A percentile compares a stretch with the other conserved stretches of the same genome.
phyloP scores from a whole-genome alignment of 2,329 filamentous ascomycete species.

The Orbilia blumenaviensis region DNA sequence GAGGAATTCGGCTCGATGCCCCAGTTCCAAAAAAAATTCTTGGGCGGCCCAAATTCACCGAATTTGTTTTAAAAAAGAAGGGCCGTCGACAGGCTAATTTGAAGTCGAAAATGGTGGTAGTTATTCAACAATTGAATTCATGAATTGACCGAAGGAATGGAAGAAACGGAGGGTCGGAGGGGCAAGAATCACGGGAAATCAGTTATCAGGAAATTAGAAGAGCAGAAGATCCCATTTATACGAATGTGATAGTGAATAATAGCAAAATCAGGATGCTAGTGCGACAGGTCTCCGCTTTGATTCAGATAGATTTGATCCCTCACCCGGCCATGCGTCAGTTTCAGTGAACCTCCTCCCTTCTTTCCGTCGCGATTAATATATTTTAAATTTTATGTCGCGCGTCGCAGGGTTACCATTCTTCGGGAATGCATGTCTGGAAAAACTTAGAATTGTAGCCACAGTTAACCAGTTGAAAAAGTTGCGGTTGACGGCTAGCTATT shows the following conservation, averaged over 20 bases:
- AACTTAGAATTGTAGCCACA: not conserved
- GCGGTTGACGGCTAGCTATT: not conserved
- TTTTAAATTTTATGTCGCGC: constrained; percentile 10
- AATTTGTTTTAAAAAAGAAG: constrained; percentile 23
- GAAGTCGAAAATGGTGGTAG: not conserved
- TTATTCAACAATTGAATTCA: not conserved
- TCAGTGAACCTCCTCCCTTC: constrained; percentile 1
- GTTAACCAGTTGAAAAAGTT: not conserved
- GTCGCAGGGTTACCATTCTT: constrained; percentile 6
- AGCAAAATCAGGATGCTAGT: constrained; percentile 15
- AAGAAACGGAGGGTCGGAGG: not conserved
- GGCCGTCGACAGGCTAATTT: not conserved
- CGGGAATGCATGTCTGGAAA: constrained; percentile 2
- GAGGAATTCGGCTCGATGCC: constrained; percentile 50
- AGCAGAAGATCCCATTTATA: constrained; percentile 34
- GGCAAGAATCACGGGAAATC: constrained; percentile 1
- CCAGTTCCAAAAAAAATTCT: constrained; percentile 25
- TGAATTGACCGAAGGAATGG: not conserved
- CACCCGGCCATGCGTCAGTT: constrained; percentile 2
- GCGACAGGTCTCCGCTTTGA: constrained; percentile 42
- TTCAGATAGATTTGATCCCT: constrained; percentile 52
- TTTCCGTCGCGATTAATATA: constrained; percentile 18
- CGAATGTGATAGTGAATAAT: constrained; percentile 10
- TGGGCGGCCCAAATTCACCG: constrained; percentile 30
- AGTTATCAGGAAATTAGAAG: constrained; percentile 16